These are phyloP conservation scores for Coemansia sp. DNA, from an alignment of 192 early-diverging fungal genomes.

Conservation along the genomic window DNA sequence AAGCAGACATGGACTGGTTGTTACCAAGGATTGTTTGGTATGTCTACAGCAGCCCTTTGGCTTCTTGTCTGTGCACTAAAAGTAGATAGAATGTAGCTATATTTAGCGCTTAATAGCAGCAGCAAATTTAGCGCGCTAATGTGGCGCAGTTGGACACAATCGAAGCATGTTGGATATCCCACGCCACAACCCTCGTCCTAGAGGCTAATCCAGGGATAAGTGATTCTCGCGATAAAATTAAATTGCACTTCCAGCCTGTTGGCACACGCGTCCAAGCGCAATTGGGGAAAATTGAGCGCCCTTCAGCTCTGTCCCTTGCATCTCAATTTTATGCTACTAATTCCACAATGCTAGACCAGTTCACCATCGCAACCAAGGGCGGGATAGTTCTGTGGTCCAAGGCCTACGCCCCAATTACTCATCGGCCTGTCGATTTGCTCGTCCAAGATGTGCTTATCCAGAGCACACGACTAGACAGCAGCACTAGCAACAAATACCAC, in stretches of 20 bases:
- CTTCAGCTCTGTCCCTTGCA: background rate
- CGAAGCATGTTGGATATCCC: background rate
- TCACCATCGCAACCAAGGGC: constrained; percentile 79
- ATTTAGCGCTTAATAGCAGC: too few relatives aligned
- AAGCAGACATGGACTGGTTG: too few relatives aligned
- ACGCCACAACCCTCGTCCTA: background rate
- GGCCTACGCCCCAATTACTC: constrained; percentile 58
- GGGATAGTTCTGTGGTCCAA: constrained; percentile 86
- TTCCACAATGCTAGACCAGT: constrained; percentile 76
- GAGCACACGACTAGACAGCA: constrained; percentile 59
- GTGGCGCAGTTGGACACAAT: background rate
- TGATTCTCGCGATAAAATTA: background rate
- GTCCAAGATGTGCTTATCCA: constrained; percentile 80
- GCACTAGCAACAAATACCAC: constrained; percentile 58
- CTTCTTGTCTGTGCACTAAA: too few relatives aligned
- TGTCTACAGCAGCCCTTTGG: too few relatives aligned
- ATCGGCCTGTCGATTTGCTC: constrained; percentile 68
- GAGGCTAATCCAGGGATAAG: background rate
- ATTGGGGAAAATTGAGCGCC: background rate
- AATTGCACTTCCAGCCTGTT: background rate
- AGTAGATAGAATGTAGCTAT: too few relatives aligned
- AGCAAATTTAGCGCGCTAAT: too few relatives aligned
- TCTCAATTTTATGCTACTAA: too few relatives aligned
- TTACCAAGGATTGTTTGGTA: too few relatives aligned
- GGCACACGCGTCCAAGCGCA: background rate